Base-by-base conservation (phyloP, 1,139 yeast genomes). In the Blastobotrys serpentis region DNA sequence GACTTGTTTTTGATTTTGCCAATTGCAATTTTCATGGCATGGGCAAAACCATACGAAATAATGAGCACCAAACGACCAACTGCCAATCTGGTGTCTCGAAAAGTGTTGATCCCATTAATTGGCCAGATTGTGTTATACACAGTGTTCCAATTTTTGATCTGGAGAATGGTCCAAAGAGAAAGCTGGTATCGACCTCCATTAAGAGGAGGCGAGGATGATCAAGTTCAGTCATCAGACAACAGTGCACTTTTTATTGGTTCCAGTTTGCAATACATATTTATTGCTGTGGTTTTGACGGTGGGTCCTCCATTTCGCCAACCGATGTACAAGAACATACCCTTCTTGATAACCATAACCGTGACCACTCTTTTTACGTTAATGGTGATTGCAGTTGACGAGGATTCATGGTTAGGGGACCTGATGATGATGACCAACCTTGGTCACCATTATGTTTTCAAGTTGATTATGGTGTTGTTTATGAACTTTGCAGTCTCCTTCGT, bases 301-400 rank as follows among this genome's bases (percentile, higher is more conserved):
- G 98, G 99, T 0, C 94, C 95, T 10, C 99, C 99, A n/a, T 94
- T 88, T 65, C 76, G 98, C 52, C 84, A 86, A 61, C 83, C 94
- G 1, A 78, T 86, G 60, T 66, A 70, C 33, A 74, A 79, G 55
- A 92, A 92, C 64, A 48, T 58, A 7, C 95, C 95, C 6, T 90
- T 88, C 61, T 71, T 92, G 49, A 45, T 73, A 1, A 87, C 90
- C 44, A 73, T 87, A 46, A 57, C 72, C 0, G 55, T 70, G 0
- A 77, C 94, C 0, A 55, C 77, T 0, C 42, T 72, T 1, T 56
- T 80, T 6, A 82, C 90, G 14, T 49, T 72, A 0, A 46, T 64
- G 5, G 81, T 84, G 75, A 82, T 84, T 75, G 66, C 77, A 7
- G 45, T 62, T 4, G 56, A 61, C 42, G 74, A 77, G 4, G 71